Evolutionary conservation across 2,329 filamentous ascomycete genomes (phyloP).

Genomic region (Colletotrichum gigasporum): DNA sequence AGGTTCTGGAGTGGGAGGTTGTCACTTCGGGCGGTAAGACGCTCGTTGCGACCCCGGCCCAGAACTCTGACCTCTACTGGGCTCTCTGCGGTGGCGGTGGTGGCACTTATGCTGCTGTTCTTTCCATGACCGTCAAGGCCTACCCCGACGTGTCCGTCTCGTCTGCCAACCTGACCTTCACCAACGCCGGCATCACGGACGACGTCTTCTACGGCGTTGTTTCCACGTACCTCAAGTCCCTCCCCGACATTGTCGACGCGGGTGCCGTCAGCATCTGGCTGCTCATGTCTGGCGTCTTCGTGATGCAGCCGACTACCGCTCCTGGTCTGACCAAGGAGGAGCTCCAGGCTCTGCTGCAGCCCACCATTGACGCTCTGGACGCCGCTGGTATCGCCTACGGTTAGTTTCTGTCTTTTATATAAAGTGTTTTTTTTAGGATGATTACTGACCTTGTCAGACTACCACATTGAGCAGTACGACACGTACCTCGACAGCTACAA

Average conservation of each 20-base stretch:
- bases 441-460: not conserved
- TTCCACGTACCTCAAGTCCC: conserved; percentile 6
- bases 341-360: conserved; percentile 49
- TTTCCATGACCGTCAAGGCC: conserved; percentile 53
- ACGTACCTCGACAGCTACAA: conserved; percentile 35
- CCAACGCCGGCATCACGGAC: conserved; percentile 32
- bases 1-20: conserved; percentile 59
- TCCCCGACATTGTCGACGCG: conserved; percentile 24
- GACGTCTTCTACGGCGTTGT: conserved; percentile 35
- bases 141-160: conserved; percentile 45
- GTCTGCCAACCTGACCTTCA: conserved; percentile 55
- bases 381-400: conserved; percentile 36
- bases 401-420: conserved; percentile 34
- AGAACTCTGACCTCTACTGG: conserved; percentile 65
- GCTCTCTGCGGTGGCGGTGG: conserved; percentile 61
- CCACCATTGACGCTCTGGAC: conserved; percentile 45
- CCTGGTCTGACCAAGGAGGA: conserved; percentile 52
- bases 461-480: conserved; percentile 39
- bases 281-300: not conserved
- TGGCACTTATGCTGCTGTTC: conserved; percentile 61
- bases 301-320: conserved; percentile 45
- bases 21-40: conserved; percentile 54
- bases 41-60: conserved; percentile 49
- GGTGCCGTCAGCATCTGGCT: conserved; percentile 28
- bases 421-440: too few species aligned